These are phyloP conservation scores for Fusarium torulosum DNA, from an alignment of 2,329 filamentous ascomycete genomes.

Conservation along the genomic window DNA sequence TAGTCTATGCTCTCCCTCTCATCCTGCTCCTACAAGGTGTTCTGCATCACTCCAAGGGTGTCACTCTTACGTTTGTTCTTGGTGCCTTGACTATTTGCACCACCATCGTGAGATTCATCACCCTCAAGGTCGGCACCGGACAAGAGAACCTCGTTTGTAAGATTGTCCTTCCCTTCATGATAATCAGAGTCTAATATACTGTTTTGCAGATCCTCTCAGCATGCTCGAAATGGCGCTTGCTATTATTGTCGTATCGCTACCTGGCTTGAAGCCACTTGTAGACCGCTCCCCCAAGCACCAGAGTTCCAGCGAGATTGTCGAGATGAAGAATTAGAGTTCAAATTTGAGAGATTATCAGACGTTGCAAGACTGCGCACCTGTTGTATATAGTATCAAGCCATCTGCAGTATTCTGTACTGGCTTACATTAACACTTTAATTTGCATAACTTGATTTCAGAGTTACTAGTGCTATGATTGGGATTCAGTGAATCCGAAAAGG, in stretches of 20 bases:
- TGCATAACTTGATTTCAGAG: no score
- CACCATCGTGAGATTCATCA: slow-evolving; percentile 35
- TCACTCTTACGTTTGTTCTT: slow-evolving; percentile 36
- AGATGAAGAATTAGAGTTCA: slow-evolving; percentile 24
- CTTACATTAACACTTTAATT: no score
- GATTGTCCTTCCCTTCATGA: not conserved
- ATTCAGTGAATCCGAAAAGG: no score
- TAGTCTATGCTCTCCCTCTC: slow-evolving; percentile 52
- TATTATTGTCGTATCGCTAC: slow-evolving; percentile 37
- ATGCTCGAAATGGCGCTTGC: slow-evolving; percentile 42
- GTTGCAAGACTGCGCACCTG: no score
- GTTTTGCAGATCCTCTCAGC: slow-evolving; percentile 32
- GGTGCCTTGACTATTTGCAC: slow-evolving; percentile 38
- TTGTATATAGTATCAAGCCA: no score
- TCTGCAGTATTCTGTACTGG: no score
- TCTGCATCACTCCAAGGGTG: slow-evolving; percentile 26
- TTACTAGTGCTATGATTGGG: no score
- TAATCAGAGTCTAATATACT: not conserved
- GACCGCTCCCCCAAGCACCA: slow-evolving; percentile 21
- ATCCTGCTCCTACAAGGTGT: slow-evolving; percentile 48
- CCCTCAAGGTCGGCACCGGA: slow-evolving; percentile 39
- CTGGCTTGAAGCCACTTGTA: slow-evolving; percentile 39
- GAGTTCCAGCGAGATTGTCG: slow-evolving; percentile 7
- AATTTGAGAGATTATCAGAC: no score
- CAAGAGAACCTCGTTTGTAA: slow-evolving; percentile 44